Evolutionary conservation across 2,329 filamentous ascomycete genomes (phyloP), one percentile per base, ranked within the genome.

Genomic region (Coniochaeta ligniaria): DNA sequence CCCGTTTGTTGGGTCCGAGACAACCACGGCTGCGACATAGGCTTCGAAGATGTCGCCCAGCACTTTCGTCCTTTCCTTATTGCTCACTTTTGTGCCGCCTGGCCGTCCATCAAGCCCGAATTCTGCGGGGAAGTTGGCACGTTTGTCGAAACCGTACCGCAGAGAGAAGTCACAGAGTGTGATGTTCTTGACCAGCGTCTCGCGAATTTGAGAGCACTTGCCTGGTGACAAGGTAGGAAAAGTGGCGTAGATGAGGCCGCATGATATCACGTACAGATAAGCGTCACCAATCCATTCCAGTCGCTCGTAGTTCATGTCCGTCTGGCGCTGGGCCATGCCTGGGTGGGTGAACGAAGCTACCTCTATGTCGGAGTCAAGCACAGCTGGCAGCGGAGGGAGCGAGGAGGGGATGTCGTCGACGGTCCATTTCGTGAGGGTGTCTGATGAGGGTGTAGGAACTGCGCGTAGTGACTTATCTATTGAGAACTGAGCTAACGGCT

Each of bases 221-320:
- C 92, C 92, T 0, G 89, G 80, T 0, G 84, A 71, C 11, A 91
- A 77, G 14, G 81, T 75, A 1, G 81, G 80, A 68, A 93, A 95
- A 9, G 85, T 90, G 61, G 86, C 78, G 71, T 84, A 89, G 61
- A 96, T 88, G 55, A 94, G 78, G 35, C 84, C 82, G 0, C 89
- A 87, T 4, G 92, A 84, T 41, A 92, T 58, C 1, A 45, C 22
- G 35, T 43, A 43, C 4, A 96, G 78, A 67, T 94, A 94, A 22
- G 91, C 89, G 71, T 98, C 94, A 7, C 94, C 94, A 8, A 96
- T 80, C 76, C 94, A 92, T 73, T 98, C 94, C 7, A 97, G 83
- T 20, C 85, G 84, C 69, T 97, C 93, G 73, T 97, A 97, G 68
- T 79, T 82, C 59, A 77, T 71, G 52, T 77, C 74, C 33, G 69